Base-by-base conservation (phyloP, 768 basidiomycete species). In the Suillus fuscotomentosus region DNA sequence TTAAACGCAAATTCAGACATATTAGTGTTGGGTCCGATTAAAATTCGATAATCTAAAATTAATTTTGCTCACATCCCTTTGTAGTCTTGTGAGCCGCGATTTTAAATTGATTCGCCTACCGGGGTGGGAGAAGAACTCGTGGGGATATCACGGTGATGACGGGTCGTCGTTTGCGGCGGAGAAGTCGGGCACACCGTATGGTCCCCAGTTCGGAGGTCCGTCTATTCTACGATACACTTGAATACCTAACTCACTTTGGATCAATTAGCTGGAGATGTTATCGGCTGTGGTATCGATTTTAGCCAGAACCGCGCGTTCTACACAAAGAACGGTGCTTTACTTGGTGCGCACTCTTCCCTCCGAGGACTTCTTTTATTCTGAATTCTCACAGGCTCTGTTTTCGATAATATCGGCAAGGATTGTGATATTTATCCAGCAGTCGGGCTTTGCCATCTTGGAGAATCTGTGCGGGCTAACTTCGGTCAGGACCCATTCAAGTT, bases 231-330 rank as follows among this genome's bases (percentile, higher is more conserved):
- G 15, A 22, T 45, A 41, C 60, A 65, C 53, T 39, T 51, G 47
- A 34, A n/a, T 53, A 36, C 43, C 39, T 36, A 57, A 34, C 63
- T 8, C 61, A 68, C 62, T 62, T 41, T 55, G 60, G 66, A 59
- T 63, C 22, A 53, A 50, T 55, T 64, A 96, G 95, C 88, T 51
- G 91, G 90, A 9, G 97, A 99, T 73, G 78, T 89, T 31, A 84
- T 99, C 65, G 97, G 97, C 13, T 97, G 95, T 71, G 97, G 97
- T 1, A 83, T 99, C 64, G 94, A 98, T 76, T 97, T 95, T 72
- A 88, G 88, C 51, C 86, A 84, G 22, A 83, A 91, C 63, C 82
- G 84, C 62, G 88, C 88, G 0, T 97, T 98, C 77, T 97, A 90
- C 74, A 97, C 95, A 38, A 95, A 91, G 79, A 97, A 97, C 65